phyloP scores from a whole-genome alignment of 108 stramenopile species.

The Fistulifera solaris region DNA sequence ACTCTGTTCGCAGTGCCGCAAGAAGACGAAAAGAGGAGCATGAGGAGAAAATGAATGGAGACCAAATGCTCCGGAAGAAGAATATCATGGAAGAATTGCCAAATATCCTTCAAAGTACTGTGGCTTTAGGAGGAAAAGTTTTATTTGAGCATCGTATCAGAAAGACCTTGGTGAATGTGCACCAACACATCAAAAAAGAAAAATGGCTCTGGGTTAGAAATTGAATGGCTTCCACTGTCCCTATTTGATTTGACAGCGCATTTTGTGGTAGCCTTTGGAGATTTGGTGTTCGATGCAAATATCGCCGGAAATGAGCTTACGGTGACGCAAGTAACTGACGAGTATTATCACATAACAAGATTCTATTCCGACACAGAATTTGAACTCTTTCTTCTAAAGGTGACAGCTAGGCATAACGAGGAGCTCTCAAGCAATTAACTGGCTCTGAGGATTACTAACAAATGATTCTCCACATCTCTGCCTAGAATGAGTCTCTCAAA shows the following conservation, averaged over 20 bases:
- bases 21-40: conserved; percentile 13
- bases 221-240: conserved; percentile 68
- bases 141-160: conserved; percentile 68
- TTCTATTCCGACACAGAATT: conserved; percentile 68
- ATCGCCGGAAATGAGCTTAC: conserved; percentile 50
- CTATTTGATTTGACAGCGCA: conserved; percentile 65
- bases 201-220: conserved; percentile 15
- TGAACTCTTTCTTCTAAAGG: conserved; percentile 40
- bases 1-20: conserved; percentile 35
- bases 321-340: conserved; percentile 29
- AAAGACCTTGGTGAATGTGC: conserved; percentile 13
- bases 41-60: conserved; percentile 9
- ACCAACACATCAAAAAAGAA: not conserved
- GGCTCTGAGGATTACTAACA: not conserved
- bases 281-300: conserved; percentile 38
- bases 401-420: too few species aligned
- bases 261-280: conserved; percentile 35
- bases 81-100: conserved; percentile 22
- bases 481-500: too few species aligned
- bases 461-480: too few species aligned
- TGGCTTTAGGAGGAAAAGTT: conserved; percentile 62
- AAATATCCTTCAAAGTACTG: conserved; percentile 55
- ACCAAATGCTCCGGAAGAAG: too few species aligned
- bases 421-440: not conserved
- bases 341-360: conserved; percentile 36